Percentiles rank a stretch among this genome's conserved stretches.
Conservation (phyloP, 805 yeast species). For the Kodamaea neixiangensis region DNA sequence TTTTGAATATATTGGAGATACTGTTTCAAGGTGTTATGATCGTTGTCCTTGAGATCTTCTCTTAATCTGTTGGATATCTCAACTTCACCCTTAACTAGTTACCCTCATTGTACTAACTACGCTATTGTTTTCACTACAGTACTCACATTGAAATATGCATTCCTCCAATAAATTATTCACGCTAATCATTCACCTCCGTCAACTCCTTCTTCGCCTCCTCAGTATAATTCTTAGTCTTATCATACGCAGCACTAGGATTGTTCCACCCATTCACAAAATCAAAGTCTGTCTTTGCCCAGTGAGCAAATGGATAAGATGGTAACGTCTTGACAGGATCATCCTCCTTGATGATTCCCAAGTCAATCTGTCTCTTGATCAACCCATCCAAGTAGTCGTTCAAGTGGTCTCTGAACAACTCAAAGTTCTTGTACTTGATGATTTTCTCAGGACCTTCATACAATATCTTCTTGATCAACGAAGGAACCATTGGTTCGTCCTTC, state of each 20-base stretch:
- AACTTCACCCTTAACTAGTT: too few species aligned
- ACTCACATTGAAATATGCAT: background rate
- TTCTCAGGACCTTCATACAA: conserved; percentile 67
- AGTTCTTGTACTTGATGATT: conserved; percentile 64
- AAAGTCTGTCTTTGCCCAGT: conserved; percentile 48
- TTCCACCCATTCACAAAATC: conserved; percentile 42
- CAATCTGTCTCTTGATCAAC: conserved; percentile 58
- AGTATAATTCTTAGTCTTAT: conserved; percentile 24
- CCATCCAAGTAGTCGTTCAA: conserved; percentile 57
- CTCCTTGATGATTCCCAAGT: conserved; percentile 52
- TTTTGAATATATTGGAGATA: too few species aligned
- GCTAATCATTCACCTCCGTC: conserved; percentile 14
- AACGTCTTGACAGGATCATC: conserved; percentile 61
- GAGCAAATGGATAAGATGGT: conserved; percentile 66
- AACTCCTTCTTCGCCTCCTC: conserved; percentile 24
- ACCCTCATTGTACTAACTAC: too few species aligned
- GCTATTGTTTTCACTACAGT: background rate
- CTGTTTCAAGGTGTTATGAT: too few species aligned
- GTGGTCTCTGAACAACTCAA: conserved; percentile 60
- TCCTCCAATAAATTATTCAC: background rate
- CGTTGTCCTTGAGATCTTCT: too few species aligned
- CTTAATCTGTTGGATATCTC: too few species aligned
- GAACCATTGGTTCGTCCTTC: conserved; percentile 77
- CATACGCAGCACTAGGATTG: conserved; percentile 32
- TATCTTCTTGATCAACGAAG: conserved; percentile 69